These are phyloP conservation scores for Myrica gale DNA, from an alignment of 306 rosid species.

Conservation along the genomic window DNA sequence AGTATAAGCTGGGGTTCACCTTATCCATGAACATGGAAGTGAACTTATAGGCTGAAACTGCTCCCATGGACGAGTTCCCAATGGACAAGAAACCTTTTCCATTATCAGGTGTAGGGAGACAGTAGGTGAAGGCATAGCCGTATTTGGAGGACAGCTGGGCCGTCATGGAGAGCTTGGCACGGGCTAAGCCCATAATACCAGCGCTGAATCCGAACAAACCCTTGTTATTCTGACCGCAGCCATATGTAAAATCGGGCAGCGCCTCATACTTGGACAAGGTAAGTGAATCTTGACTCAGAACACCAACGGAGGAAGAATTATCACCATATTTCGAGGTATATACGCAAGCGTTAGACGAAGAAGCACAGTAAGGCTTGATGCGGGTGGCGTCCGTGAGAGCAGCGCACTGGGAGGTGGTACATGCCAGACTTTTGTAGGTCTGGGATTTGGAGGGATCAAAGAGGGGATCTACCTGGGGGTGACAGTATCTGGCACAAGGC, in stretches of 20 bases:
- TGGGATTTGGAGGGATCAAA: slow-evolving; percentile 45
- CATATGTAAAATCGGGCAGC: slow-evolving; percentile 43
- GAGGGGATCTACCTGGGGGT: slow-evolving; percentile 48
- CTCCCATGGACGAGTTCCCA: slow-evolving; percentile 43
- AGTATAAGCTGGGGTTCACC: slow-evolving; percentile 40
- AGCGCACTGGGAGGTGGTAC: slow-evolving; percentile 43
- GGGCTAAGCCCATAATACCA: slow-evolving; percentile 53
- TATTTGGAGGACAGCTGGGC: slow-evolving; percentile 43
- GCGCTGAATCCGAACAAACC: slow-evolving; percentile 56
- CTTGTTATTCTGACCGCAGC: slow-evolving; percentile 59
- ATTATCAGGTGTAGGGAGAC: slow-evolving; percentile 55
- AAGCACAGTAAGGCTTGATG: slow-evolving; percentile 47
- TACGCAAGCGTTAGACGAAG: slow-evolving; percentile 29
- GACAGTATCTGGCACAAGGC: slow-evolving; percentile 54
- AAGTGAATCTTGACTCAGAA: slow-evolving; percentile 51
- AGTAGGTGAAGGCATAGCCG: slow-evolving; percentile 61
- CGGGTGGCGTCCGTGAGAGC: slow-evolving; percentile 48
- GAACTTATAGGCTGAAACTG: slow-evolving; percentile 37
- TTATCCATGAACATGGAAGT: slow-evolving; percentile 47
- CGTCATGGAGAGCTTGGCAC: slow-evolving; percentile 44
- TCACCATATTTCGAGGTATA: slow-evolving; percentile 59
- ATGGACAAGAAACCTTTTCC: slow-evolving; percentile 51
- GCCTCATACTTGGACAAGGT: slow-evolving; percentile 33
- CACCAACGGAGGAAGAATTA: slow-evolving; percentile 50
- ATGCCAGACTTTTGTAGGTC: slow-evolving; percentile 43